Evolutionary conservation across 139 green algal species (phyloP), one percentile per base, ranked within the genome.

Genomic region (Raphidocelis subcapitata): DNA sequence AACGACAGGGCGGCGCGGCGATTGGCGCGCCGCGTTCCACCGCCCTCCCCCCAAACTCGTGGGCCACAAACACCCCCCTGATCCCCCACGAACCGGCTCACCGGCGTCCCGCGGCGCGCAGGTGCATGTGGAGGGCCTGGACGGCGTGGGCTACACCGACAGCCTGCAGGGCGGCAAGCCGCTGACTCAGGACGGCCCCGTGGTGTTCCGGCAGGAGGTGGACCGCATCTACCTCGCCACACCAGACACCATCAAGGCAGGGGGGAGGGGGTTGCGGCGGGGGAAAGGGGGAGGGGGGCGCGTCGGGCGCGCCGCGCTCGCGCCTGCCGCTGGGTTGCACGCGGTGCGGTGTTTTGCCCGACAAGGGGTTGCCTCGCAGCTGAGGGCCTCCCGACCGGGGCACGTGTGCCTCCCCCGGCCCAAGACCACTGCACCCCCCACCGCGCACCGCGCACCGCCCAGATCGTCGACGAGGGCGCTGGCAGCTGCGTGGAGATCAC

Each of bases 221-320:
- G 90, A 97, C 78, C 79, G 88, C 29, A 91, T 93, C 52, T 97
- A 93, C 72, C 20, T 94, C 0, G 66, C 60, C 23, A 79, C 85
- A 0, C 86, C 89, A 2, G 68, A 79, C 32, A 47, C 37, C 0
- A 62, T 95, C 14, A 80, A 87, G 83, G 79, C 90, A 15, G 14
- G 74, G 51, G 32, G 12, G 62, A 79, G 57, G 35, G 32, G 32
- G 37, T 24, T 26, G 18, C 2, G 59, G 63, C n/a, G 18, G 44
- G 18, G 12, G 37, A 33, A 16, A 14, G 24, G 15, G 8, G 15
- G 47, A 14, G 47, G 16, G 57, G n/a, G n/a, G n/a, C n/a, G n/a
- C n/a, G n/a, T n/a, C n/a, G n/a, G n/a, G n/a, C n/a, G n/a, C n/a
- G n/a, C n/a, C n/a, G n/a, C n/a, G n/a, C n/a, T n/a, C n/a, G n/a